Evolutionary conservation across 192 early-diverging fungal genomes (phyloP).

Genomic region (Thoreauomyces humboldtii): DNA sequence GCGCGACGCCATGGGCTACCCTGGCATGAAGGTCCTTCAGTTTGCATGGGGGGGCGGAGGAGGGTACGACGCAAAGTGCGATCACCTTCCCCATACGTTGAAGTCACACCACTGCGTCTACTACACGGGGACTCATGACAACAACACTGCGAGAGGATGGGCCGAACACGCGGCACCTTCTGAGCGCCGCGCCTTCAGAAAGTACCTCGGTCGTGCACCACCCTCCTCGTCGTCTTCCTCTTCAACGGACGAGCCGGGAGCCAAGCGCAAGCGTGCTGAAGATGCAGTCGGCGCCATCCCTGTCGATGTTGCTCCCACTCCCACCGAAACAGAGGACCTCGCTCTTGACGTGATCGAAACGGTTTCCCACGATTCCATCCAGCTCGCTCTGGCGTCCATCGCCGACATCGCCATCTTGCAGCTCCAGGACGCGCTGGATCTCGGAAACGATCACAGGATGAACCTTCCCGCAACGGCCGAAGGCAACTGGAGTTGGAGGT

Average conservation of each 20-base stretch:
- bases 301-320: background rate
- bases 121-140: slow-evolving; percentile 31
- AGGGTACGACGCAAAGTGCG: background rate
- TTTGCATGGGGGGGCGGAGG: slow-evolving; percentile 25
- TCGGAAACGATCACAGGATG: slow-evolving; percentile 21
- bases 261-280: background rate
- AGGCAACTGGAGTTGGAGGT: slow-evolving; percentile 26
- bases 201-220: slow-evolving; percentile 10
- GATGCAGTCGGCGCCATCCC: background rate
- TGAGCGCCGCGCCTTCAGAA: slow-evolving; percentile 5
- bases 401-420: slow-evolving; percentile 30
- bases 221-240: background rate
- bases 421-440: slow-evolving; percentile 27
- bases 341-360: slow-evolving; percentile 3
- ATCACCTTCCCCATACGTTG: slow-evolving; percentile 25
- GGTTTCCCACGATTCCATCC: slow-evolving; percentile 17
- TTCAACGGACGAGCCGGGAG: background rate
- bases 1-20: slow-evolving; percentile 23
- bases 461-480: slow-evolving; percentile 28
- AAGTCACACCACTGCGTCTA: slow-evolving; percentile 12
- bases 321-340: background rate
- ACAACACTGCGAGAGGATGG: slow-evolving; percentile 23
- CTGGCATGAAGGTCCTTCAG: slow-evolving; percentile 29
- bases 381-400: slow-evolving; percentile 10
- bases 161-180: slow-evolving; percentile 8